Conservation (phyloP, 148 eudicot species). For the Cornus florida region DNA sequence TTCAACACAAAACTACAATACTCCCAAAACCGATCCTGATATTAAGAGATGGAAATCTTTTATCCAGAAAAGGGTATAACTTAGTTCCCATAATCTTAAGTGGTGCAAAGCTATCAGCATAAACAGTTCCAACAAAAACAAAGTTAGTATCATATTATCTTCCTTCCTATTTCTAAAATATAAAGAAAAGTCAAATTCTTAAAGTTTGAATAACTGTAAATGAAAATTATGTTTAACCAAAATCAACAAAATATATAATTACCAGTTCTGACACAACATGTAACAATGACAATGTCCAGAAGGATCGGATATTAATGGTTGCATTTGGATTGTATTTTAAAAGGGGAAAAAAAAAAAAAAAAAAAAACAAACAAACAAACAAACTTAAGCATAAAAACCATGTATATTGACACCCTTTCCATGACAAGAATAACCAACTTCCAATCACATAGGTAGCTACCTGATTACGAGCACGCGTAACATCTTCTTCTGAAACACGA, state of each 20-base stretch:
- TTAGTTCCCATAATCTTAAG: no score
- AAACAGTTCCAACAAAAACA: not conserved
- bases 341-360: no score
- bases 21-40: not conserved
- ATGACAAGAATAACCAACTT: no score
- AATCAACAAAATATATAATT: not conserved
- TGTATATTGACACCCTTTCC: not conserved
- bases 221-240: not conserved
- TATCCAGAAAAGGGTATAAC: not conserved
- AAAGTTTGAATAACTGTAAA: not conserved
- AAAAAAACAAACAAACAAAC: no score
- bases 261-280: not conserved
- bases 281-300: not conserved
- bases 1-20: no score
- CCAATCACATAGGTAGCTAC: constrained; percentile 20
- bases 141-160: not conserved
- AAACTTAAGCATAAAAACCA: no score
- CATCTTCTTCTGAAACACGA: constrained; percentile 77
- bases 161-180: not conserved
- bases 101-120: not conserved
- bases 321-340: not conserved
- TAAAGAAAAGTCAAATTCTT: no score
- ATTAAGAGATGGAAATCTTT: not conserved
- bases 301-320: not conserved
- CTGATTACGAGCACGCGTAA: constrained; percentile 84